phyloP scores from a whole-genome alignment of 1,284 basidiomycete genomes.

The Sanghuangporus sanghuang region DNA sequence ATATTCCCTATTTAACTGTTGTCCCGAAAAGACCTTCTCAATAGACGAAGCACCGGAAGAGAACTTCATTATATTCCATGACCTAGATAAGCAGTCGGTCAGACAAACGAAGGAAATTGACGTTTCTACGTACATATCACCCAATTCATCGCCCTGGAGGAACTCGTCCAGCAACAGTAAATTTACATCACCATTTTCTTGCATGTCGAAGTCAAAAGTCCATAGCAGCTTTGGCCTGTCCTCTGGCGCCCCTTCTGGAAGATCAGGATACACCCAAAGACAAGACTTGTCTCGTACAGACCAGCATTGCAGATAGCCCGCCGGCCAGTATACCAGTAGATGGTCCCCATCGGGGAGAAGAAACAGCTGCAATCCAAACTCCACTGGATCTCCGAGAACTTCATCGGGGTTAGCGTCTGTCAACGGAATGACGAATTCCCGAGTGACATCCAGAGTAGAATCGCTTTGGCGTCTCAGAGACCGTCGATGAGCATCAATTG shows the following conservation, averaged over 20 bases:
- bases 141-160: neutral
- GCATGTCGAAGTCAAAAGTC: neutral
- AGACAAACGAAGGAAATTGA: neutral
- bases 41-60: neutral
- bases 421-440: neutral
- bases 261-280: conserved; percentile 12
- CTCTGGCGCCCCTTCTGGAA: neutral
- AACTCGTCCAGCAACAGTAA: neutral
- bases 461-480: neutral
- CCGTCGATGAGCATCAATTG: neutral
- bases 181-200: neutral
- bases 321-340: conserved; percentile 5
- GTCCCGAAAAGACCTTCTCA: neutral
- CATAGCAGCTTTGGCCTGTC: neutral
- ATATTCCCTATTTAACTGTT: neutral
- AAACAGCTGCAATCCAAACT: neutral
- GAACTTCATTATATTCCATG: neutral
- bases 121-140: neutral
- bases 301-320: conserved; percentile 14
- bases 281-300: neutral
- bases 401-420: neutral
- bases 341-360: conserved; percentile 10
- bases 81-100: neutral
- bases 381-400: conserved; percentile 2
- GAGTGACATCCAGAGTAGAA: neutral